These are phyloP conservation scores for Oryza glumipatula DNA, from an alignment of 176 grass and related monocot genomes.

Conservation along the genomic window DNA sequence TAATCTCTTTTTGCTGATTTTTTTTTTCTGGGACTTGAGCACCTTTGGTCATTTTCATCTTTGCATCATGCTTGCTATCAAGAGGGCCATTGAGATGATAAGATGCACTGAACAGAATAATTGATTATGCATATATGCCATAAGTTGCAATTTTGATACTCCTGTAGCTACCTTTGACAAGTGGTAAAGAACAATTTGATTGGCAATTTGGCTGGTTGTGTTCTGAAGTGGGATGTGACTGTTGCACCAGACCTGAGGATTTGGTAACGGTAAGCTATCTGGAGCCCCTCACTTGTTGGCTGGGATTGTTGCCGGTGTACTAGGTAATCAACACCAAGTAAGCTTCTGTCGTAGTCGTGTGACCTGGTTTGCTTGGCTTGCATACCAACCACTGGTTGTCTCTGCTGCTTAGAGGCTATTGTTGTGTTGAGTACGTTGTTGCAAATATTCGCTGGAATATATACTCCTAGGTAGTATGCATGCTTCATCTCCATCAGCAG, in stretches of 20 bases:
- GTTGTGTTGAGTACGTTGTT: neutral
- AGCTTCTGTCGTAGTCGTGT: conserved; percentile 13
- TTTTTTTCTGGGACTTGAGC: neutral
- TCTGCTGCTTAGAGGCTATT: neutral
- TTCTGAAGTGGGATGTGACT: neutral
- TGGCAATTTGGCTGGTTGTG: neutral
- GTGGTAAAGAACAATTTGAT: neutral
- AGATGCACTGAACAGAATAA: conserved; percentile 18
- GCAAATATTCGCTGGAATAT: neutral
- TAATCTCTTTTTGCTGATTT: conserved; percentile 9
- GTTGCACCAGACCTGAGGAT: neutral
- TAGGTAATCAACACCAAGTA: conserved; percentile 29
- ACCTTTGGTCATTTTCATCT: conserved; percentile 35
- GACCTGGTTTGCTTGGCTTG: conserved; percentile 8
- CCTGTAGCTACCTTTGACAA: neutral
- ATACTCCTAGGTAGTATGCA: neutral
- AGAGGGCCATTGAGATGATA: neutral
- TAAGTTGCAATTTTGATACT: neutral
- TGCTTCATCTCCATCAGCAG: neutral
- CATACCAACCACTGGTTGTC: neutral
- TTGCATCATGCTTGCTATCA: conserved; percentile 4
- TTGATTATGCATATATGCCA: neutral
- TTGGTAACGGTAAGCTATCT: neutral
- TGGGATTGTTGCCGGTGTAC: neutral
- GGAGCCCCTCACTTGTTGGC: neutral